Evolutionary conservation across 495 filamentous ascomycete species (phyloP).

Genomic region (Penicillium desertorum): DNA sequence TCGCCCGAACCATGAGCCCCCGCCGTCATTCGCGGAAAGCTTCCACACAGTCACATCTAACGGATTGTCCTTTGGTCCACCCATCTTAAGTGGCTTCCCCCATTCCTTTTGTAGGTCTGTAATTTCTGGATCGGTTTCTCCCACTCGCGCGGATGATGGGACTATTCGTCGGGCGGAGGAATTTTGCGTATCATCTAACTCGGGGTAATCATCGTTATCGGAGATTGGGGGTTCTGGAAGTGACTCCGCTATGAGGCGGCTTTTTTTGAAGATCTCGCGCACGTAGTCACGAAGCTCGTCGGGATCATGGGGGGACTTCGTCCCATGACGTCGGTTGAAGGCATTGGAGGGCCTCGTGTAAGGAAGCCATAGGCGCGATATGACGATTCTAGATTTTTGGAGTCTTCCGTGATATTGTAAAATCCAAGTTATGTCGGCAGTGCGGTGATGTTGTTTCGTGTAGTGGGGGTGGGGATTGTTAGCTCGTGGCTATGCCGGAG

Average conservation of each 20-base stretch:
- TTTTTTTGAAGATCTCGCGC: conserved; percentile 59
- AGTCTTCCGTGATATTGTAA: background rate
- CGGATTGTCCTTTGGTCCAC: conserved; percentile 65
- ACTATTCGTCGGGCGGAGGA: conserved; percentile 46
- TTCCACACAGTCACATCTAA: conserved; percentile 78
- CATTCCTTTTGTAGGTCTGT: conserved; percentile 71
- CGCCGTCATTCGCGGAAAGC: conserved; percentile 71
- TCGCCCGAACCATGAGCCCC: conserved; percentile 86
- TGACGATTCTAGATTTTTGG: background rate
- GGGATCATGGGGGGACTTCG: conserved; percentile 55
- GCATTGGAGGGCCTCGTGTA: conserved; percentile 71
- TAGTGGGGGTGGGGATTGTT: background rate
- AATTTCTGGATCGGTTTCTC: conserved; percentile 46
- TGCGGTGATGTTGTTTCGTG: background rate
- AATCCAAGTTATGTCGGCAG: background rate
- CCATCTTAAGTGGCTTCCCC: conserved; percentile 78
- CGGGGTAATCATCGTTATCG: conserved; percentile 8
- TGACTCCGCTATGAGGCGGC: conserved; percentile 72
- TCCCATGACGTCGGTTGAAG: conserved; percentile 72
- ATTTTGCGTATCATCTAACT: conserved; percentile 16
- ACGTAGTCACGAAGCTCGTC: conserved; percentile 53
- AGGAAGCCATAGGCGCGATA: conserved; percentile 50
- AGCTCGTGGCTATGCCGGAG: background rate
- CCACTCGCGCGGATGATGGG: conserved; percentile 52
- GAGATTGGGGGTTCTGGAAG: conserved; percentile 60